Evolutionary conservation across 768 basidiomycete genomes (phyloP).

Genomic region (Lactifluus volemus): DNA sequence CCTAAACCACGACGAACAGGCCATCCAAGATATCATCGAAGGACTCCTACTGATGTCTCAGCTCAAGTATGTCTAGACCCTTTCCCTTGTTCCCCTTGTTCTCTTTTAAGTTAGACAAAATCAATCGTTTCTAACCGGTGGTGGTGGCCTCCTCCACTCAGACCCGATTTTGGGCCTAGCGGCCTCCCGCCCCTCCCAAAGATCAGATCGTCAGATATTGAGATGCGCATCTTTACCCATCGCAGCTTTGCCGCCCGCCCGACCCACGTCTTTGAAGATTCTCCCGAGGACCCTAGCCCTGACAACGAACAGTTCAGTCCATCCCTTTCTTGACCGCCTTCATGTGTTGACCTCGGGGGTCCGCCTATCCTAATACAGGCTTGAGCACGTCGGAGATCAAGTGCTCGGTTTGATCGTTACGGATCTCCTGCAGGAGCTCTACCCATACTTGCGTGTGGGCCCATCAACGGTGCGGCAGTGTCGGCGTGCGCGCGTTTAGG

Average conservation of each 20-base stretch:
- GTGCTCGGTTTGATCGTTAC: slow-evolving; percentile 66
- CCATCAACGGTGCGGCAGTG: slow-evolving; percentile 51
- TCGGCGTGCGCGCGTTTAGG: neutral
- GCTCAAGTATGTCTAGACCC: slow-evolving; percentile 8
- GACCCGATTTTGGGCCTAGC: slow-evolving; percentile 29
- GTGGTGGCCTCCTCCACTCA: slow-evolving; percentile 1
- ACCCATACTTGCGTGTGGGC: slow-evolving; percentile 65
- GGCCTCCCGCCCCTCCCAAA: slow-evolving; percentile 50
- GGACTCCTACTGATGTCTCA: slow-evolving; percentile 9
- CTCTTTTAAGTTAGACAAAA: neutral
- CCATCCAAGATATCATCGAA: slow-evolving; percentile 10
- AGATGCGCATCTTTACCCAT: slow-evolving; percentile 62
- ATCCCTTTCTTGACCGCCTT: too few relatives aligned
- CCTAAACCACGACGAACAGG: neutral
- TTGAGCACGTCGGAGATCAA: slow-evolving; percentile 70
- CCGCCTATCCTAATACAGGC: slow-evolving; percentile 31
- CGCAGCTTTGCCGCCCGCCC: slow-evolving; percentile 63
- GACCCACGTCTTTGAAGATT: slow-evolving; percentile 70
- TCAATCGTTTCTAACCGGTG: too few relatives aligned
- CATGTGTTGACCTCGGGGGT: neutral
- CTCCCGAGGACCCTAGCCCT: slow-evolving; percentile 59
- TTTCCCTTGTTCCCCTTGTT: neutral
- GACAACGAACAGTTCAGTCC: slow-evolving; percentile 68
- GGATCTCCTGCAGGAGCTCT: slow-evolving; percentile 48
- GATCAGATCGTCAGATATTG: slow-evolving; percentile 39